Base-by-base conservation (phyloP, 2,329 filamentous ascomycete species). In the Alternaria ventricosa region DNA sequence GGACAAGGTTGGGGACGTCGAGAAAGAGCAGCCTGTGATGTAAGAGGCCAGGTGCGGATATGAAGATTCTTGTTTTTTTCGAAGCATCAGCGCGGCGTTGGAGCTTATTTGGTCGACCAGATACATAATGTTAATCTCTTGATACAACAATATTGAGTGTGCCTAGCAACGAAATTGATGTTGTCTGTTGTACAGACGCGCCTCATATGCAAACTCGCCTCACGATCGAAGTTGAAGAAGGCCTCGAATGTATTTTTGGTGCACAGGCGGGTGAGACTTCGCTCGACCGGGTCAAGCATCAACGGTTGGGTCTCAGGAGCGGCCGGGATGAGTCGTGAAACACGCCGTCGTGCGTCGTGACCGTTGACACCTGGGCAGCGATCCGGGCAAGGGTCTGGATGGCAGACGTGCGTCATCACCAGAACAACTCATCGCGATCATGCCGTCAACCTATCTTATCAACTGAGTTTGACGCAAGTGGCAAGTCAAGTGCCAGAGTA, bases 321-420 rank as follows among this genome's bases (percentile, higher is more conserved):
- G 64, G 59, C 66, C 63, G 60, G 64, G 71, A 59, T 67, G 55
- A n/a, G 59, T 65, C 59, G 67, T 74, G 71, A 74, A 74, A 74
- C 71, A 66, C 64, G 68, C 64, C 61, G 67, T 44, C 50, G 53
- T 28, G 36, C 60, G 67, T 44, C 45, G 53, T 28, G 36, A 41
- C 60, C 56, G 60, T 47, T 67, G 66, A 61, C 60, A 41, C 36
- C 36, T 41, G 36, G 36, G 36, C 36, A 58, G 58, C 67, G 61
- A 66, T 58, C 28, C 53, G 46, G 55, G 60, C 70, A 60, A 63
- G 70, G 69, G 53, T 59, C 51, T 43, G 15, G 12, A 27, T 43
- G 58, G 51, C 41, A 54, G 62, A 62, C 64, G 68, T 72, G 71
- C 70, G 70, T 71, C 61, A 67, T 67, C 49, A 66, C 60, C 36